A percentile compares a stretch with the other conserved stretches of the same genome.
phyloP scores from a whole-genome alignment of 495 filamentous ascomycete species.

The Clohesyomyces aquaticus region DNA sequence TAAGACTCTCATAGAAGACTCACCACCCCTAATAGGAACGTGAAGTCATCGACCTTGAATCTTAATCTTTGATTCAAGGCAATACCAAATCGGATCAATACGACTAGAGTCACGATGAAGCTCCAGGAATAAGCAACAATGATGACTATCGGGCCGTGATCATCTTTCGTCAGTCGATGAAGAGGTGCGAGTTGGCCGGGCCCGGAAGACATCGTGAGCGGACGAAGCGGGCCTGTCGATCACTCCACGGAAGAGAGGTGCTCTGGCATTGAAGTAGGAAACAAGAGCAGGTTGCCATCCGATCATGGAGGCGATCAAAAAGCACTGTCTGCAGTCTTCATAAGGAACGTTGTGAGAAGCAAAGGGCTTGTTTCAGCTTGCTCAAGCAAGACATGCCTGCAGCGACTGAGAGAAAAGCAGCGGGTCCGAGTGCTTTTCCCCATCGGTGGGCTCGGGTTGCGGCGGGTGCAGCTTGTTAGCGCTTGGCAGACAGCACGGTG shows the following conservation, averaged over 20 bases:
- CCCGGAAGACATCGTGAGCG: slow-evolving; percentile 5
- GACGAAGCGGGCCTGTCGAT: neutral
- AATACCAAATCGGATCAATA: slow-evolving; percentile 27
- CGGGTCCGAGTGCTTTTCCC: neutral
- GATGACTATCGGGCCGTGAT: slow-evolving; percentile 31
- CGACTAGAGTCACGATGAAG: slow-evolving; percentile 21
- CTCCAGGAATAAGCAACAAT: slow-evolving; percentile 33
- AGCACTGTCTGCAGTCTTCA: neutral
- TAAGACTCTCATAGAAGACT: neutral
- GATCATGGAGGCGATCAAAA: neutral
- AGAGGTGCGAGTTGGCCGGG: slow-evolving; percentile 9
- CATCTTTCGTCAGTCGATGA: slow-evolving; percentile 11
- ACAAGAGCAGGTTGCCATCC: neutral
- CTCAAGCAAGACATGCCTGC: neutral
- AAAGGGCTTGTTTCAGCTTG: neutral
- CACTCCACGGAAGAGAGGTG: neutral
- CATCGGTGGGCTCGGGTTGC: neutral
- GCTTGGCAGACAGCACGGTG: no score
- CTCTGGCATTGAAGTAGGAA: neutral
- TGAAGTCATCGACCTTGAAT: slow-evolving; percentile 31
- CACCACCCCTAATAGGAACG: slow-evolving; percentile 20
- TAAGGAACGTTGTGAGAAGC: neutral
- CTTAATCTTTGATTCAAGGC: slow-evolving; percentile 14
- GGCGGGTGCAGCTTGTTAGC: neutral
- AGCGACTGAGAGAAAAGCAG: neutral